Evolutionary conservation across 345 rosid genomes (phyloP), one percentile per base, ranked within the genome.

Genomic region (Angophora floribunda): DNA sequence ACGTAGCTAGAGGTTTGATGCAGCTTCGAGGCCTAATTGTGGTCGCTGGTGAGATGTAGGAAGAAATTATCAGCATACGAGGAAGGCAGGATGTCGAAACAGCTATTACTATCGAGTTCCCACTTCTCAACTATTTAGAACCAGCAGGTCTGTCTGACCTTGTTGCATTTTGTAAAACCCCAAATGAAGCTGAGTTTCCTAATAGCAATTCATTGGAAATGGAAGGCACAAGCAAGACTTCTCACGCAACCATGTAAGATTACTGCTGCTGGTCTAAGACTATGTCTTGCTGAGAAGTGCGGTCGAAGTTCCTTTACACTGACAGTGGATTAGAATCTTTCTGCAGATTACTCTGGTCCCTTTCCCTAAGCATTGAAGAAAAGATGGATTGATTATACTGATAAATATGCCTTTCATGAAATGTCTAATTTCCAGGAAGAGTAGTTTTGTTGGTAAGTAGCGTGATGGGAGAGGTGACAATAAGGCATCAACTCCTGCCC

Each of bases 1-100:
- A 11, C 0, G 28, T 55, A 22, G 61, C 61, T 55, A 55, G 22
- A 55, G 61, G 61, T 55, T 55, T 55, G 28, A 26, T 55, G 28
- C 61, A 55, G 4, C 61, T 55, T 8, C 0, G 9, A 55, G 0
- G 0, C 0, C 28, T 55, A 19, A 22, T 0, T 22, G 12, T 21
- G 61, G 5, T 55, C 2, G 28, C 1, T 55, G 21, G 61, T 55
- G 28, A 55, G 61, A 22, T 55, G 61, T 55, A 21, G 2, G 61
- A 22, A 55, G 61, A 55, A 55, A 55, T 55, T 55, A 22, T 55
- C 28, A 55, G 61, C 12, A 55, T 55, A 4, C 5, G 22, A 55
- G 61, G 61, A 21, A 55, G 61, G 28, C 2, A 4, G 0, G 59
- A 53, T 53, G 59, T 7, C 26, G 0, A 7, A 7, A 53, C 59